Conservation (phyloP, 2,329 filamentous ascomycete genomes). For the Fusarium sp. region DNA sequence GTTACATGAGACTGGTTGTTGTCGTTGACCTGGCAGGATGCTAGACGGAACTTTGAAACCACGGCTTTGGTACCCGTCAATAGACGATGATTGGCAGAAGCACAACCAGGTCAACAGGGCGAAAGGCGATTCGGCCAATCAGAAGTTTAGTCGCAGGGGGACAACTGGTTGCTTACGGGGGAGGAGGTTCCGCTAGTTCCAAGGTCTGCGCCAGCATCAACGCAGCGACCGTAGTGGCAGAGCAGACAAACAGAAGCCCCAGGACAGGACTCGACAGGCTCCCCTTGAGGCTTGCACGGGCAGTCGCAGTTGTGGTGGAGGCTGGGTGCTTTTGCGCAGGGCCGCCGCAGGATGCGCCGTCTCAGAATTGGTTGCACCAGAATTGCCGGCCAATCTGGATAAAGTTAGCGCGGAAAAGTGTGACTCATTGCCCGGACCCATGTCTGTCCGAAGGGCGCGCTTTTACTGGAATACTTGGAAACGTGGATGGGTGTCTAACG, state of each 20-base stretch:
- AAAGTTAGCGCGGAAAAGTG: conserved; percentile 50
- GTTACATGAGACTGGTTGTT: conserved; percentile 38
- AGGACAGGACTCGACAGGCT: background rate
- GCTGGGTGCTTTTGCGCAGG: conserved; percentile 28
- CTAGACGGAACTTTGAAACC: conserved; percentile 36
- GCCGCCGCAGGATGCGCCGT: conserved; percentile 37
- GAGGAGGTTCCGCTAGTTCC: conserved; percentile 19
- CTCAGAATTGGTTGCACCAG: conserved; percentile 43
- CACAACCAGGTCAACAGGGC: conserved; percentile 30
- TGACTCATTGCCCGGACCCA: conserved; percentile 54
- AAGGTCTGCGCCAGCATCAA: conserved; percentile 20
- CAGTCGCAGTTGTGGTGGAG: conserved; percentile 32
- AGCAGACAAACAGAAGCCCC: background rate
- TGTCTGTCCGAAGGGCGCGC: conserved; percentile 47
- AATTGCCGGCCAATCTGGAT: conserved; percentile 49
- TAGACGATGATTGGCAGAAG: conserved; percentile 25
- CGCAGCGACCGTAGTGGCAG: conserved; percentile 1
- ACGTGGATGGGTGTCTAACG: conserved; percentile 29
- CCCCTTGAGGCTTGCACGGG: conserved; percentile 12
- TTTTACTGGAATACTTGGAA: conserved; percentile 34
- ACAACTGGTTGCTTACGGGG: conserved; percentile 38
- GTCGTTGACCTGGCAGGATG: conserved; percentile 16
- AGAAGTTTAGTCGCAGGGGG: conserved; percentile 27
- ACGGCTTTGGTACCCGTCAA: conserved; percentile 39
- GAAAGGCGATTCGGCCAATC: conserved; percentile 33